Percentiles rank a stretch among this genome's conserved stretches.
Conservation (phyloP, 345 rosid species). For the Gossypium herbaceum region DNA sequence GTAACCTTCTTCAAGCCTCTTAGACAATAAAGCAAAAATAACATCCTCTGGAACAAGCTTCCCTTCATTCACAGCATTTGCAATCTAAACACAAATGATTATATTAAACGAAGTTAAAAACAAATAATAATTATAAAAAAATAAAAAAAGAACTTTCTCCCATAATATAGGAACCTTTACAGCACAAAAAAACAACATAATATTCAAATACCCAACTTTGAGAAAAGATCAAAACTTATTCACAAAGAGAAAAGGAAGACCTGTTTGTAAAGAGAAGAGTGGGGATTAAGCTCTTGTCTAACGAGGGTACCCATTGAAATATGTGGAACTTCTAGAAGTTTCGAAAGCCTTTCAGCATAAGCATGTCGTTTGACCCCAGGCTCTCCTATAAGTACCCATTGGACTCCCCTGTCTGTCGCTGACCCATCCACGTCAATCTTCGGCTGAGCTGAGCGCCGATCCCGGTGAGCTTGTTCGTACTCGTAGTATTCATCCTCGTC, state of each 20-base stretch:
- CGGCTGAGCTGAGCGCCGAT: slow-evolving; percentile 16
- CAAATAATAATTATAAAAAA: background rate
- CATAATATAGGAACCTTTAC: background rate
- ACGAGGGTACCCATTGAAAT: slow-evolving; percentile 89
- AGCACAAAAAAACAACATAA: background rate
- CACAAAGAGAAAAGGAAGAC: slow-evolving; percentile 17
- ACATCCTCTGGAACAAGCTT: slow-evolving; percentile 71
- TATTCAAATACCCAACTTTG: too few relatives aligned
- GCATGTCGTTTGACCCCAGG: slow-evolving; percentile 68
- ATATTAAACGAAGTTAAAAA: too few relatives aligned
- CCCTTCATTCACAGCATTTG: slow-evolving; percentile 61
- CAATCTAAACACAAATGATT: slow-evolving; percentile 17
- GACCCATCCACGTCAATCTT: slow-evolving; percentile 34
- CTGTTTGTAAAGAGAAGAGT: slow-evolving; percentile 68
- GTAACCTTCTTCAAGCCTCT: slow-evolving; percentile 86
- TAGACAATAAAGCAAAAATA: slow-evolving; percentile 69
- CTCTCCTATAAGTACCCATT: slow-evolving; percentile 91
- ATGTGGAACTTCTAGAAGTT: slow-evolving; percentile 82
- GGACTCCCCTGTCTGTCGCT: slow-evolving; percentile 69
- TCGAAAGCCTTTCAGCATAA: slow-evolving; percentile 75
- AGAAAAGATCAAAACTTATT: background rate
- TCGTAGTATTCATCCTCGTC: slow-evolving; percentile 44
- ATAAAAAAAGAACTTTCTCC: background rate
- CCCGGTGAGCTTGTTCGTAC: slow-evolving; percentile 20
- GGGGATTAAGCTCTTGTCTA: slow-evolving; percentile 76